A percentile compares a stretch with the other conserved stretches of the same genome.
Conservation (phyloP, 805 yeast species). For the Kluyveromyces dobzhanskii region DNA sequence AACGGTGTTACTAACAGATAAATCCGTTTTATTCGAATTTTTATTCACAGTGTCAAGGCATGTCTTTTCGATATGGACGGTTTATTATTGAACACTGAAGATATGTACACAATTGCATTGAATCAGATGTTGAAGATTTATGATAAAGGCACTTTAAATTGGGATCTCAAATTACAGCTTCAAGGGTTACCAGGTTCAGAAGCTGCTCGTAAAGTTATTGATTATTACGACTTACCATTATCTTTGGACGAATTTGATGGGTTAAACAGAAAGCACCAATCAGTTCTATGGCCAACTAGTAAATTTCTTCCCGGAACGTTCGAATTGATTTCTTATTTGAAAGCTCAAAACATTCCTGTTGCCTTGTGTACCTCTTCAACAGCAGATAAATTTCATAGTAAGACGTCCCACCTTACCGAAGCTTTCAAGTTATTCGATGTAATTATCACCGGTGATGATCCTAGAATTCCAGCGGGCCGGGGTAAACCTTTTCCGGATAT, state of each 20-base stretch:
- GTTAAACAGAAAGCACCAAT: constrained; percentile 43
- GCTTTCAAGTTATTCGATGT: constrained; percentile 62
- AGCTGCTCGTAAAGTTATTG: constrained; percentile 57
- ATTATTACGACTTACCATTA: constrained; percentile 57
- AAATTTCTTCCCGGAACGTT: constrained; percentile 78
- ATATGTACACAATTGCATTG: constrained; percentile 74
- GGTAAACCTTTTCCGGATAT: constrained; percentile 95
- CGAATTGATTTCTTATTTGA: constrained; percentile 51
- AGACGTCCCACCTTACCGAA: constrained; percentile 61
- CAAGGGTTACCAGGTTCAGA: constrained; percentile 89
- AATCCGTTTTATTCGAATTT: no score
- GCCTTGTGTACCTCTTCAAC: constrained; percentile 88
- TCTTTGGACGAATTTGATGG: constrained; percentile 57
- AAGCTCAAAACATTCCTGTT: constrained; percentile 53
- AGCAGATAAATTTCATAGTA: constrained; percentile 48
- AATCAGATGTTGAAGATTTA: constrained; percentile 56
- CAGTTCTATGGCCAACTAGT: constrained; percentile 51
- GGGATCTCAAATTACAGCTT: constrained; percentile 81
- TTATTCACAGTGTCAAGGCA: constrained; percentile 14
- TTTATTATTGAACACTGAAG: constrained; percentile 83
- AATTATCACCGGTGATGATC: constrained; percentile 83
- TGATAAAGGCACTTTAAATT: constrained; percentile 73
- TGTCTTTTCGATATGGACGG: constrained; percentile 83
- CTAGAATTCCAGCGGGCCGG: constrained; percentile 69
- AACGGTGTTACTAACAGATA: no score